These are phyloP conservation scores for Trametes hirsuta DNA, from an alignment of 1,284 basidiomycete genomes.

Conservation along the genomic window DNA sequence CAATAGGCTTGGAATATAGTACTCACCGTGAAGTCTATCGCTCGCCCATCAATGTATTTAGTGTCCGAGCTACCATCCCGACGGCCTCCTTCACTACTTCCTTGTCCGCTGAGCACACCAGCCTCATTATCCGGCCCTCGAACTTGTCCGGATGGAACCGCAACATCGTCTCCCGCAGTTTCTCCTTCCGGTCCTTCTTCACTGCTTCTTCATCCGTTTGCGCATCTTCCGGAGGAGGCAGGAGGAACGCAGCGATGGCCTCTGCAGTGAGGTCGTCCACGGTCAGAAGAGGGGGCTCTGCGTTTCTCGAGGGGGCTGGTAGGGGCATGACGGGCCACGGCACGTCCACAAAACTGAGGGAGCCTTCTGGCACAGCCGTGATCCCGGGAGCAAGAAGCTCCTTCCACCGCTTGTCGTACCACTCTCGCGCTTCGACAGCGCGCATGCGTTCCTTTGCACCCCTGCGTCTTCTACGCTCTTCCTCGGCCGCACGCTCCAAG, in stretches of 20 bases:
- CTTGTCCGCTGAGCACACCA: constrained; percentile 63
- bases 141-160: constrained; percentile 90
- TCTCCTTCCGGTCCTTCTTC: constrained; percentile 54
- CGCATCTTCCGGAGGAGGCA: constrained; percentile 33
- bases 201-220: constrained; percentile 23
- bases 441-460: constrained; percentile 47
- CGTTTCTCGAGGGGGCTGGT: constrained; percentile 18
- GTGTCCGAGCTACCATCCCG: constrained; percentile 54
- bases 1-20: neutral
- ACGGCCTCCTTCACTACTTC: constrained; percentile 77
- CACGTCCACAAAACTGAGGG: constrained; percentile 58
- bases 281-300: constrained; percentile 27
- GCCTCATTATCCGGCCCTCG: constrained; percentile 68
- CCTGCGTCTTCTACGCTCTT: constrained; percentile 49
- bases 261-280: constrained; percentile 60
- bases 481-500: constrained; percentile 54
- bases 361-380: constrained; percentile 14
- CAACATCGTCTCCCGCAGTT: constrained; percentile 71
- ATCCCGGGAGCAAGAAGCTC: constrained; percentile 43
- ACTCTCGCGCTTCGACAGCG: constrained; percentile 48
- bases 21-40: neutral
- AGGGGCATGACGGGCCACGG: constrained; percentile 73
- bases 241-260: constrained; percentile 64
- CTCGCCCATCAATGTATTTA: constrained; percentile 31
- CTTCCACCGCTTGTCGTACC: constrained; percentile 66